A percentile compares a stretch with the other conserved stretches of the same genome.
These are phyloP conservation scores for Coemansia sp. DNA, from an alignment of 192 early-diverging fungal genomes.

Conservation along the genomic window DNA sequence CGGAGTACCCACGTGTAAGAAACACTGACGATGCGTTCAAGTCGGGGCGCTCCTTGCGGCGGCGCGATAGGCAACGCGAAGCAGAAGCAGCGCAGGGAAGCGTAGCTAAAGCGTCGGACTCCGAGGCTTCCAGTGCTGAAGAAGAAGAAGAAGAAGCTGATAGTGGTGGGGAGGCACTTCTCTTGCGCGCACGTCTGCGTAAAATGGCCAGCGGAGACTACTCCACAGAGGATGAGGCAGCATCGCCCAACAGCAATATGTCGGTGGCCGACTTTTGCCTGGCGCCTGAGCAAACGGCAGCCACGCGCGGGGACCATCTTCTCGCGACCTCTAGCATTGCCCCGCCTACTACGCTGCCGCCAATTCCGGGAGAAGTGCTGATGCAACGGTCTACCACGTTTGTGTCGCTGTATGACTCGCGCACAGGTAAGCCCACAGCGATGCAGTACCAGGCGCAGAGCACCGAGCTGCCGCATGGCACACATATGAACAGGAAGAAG, in stretches of 20 bases:
- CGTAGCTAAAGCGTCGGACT: background rate
- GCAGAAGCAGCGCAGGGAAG: background rate
- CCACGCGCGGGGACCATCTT: background rate
- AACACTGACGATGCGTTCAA: slow-evolving; percentile 26
- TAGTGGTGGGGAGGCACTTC: background rate
- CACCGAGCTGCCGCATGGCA: slow-evolving; percentile 41
- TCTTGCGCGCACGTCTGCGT: background rate
- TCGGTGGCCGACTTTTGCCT: slow-evolving; percentile 2
- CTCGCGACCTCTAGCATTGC: background rate
- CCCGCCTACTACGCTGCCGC: too few relatives aligned
- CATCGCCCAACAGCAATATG: background rate
- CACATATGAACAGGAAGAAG: slow-evolving; percentile 28
- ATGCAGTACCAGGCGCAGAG: slow-evolving; percentile 41
- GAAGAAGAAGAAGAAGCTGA: background rate
- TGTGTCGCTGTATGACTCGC: slow-evolving; percentile 13
- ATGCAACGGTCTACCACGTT: slow-evolving; percentile 19
- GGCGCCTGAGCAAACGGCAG: slow-evolving; percentile 2
- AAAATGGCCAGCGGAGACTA: background rate
- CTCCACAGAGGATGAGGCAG: too few relatives aligned
- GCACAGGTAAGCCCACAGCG: slow-evolving; percentile 10
- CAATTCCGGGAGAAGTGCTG: background rate
- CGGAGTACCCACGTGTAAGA: slow-evolving; percentile 23
- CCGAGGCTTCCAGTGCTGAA: background rate
- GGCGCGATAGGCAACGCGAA: background rate
- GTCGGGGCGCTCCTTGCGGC: background rate